Evolutionary conservation across 139 green algal genomes (phyloP).

Genomic region (Asterochloris erici): DNA sequence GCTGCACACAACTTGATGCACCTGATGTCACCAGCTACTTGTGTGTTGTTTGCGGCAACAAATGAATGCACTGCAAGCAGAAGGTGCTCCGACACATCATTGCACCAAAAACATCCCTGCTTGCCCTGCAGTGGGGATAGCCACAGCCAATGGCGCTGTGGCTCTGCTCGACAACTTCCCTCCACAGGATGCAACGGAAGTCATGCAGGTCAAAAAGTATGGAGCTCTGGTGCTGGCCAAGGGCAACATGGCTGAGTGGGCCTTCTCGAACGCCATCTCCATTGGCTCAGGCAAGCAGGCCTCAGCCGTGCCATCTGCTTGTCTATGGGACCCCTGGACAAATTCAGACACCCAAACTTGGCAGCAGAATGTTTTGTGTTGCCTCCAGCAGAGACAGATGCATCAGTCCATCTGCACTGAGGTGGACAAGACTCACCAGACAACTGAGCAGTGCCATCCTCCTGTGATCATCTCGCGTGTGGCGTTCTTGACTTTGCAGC

Average conservation of each 20-base stretch:
- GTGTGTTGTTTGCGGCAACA: not conserved
- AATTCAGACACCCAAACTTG: too few relatives aligned
- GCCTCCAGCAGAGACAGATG: too few relatives aligned
- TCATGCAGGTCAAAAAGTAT: slow-evolving; percentile 2
- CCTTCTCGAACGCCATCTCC: slow-evolving; percentile 16
- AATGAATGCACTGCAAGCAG: not conserved
- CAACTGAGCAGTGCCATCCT: too few relatives aligned
- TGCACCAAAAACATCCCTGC: not conserved
- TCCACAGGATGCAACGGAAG: slow-evolving; percentile 13
- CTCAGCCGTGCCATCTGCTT: too few relatives aligned
- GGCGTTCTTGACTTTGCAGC: too few relatives aligned
- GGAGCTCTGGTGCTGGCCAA: slow-evolving; percentile 21
- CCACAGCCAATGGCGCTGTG: slow-evolving; percentile 3
- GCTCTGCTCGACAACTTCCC: slow-evolving; percentile 26
- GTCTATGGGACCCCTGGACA: too few relatives aligned
- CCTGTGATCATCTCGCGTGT: too few relatives aligned
- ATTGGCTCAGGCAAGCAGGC: slow-evolving; percentile 7
- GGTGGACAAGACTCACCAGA: too few relatives aligned
- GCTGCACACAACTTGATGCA: not conserved
- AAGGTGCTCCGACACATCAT: not conserved
- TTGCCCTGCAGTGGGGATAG: slow-evolving; percentile 1
- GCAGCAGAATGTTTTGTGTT: too few relatives aligned
- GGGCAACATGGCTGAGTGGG: slow-evolving; percentile 32
- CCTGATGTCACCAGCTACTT: not conserved
- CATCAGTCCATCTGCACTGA: too few relatives aligned